phyloP scores from a whole-genome alignment of 345 rosid species.

The Bruguiera gymnorhiza region DNA sequence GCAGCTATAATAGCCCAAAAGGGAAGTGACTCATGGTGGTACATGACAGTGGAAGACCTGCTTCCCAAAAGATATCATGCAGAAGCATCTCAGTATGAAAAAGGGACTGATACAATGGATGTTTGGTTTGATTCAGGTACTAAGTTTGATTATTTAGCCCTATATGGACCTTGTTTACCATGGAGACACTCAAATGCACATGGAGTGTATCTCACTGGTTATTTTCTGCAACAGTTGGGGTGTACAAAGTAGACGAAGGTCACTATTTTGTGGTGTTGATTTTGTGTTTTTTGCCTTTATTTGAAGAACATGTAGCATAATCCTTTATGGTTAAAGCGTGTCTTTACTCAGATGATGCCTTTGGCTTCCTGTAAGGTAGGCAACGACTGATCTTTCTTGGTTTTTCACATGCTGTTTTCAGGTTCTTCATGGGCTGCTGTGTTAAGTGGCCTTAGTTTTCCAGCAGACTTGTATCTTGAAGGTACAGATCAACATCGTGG shows the following conservation, averaged over 20 bases:
- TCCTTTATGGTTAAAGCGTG: too few relatives aligned
- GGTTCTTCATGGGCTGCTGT: conserved; percentile 99
- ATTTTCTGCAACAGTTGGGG: too few relatives aligned
- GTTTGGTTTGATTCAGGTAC: conserved; percentile 98
- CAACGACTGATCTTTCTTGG: conserved; percentile 5
- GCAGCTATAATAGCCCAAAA: conserved; percentile 72
- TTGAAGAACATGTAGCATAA: too few relatives aligned
- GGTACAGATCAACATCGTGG: conserved; percentile 99
- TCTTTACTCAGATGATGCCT: too few relatives aligned
- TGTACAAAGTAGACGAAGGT: too few relatives aligned
- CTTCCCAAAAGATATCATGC: conserved; percentile 74
- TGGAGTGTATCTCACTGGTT: too few relatives aligned
- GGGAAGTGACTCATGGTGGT: conserved; percentile 98
- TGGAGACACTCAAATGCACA: not conserved
- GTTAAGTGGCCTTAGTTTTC: conserved; percentile 60
- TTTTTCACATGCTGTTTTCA: conserved; percentile 25
- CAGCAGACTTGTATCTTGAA: conserved; percentile 92
- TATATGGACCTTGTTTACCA: not conserved
- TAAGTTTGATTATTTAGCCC: not conserved
- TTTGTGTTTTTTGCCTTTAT: too few relatives aligned
- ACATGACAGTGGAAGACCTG: conserved; percentile 79
- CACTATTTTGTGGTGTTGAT: too few relatives aligned
- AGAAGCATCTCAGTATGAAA: conserved; percentile 73
- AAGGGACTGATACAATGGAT: conserved; percentile 97
- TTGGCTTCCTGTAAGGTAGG: not conserved